Conservation (phyloP, 305 asterid genomes). For the Fraxinus velutina region DNA sequence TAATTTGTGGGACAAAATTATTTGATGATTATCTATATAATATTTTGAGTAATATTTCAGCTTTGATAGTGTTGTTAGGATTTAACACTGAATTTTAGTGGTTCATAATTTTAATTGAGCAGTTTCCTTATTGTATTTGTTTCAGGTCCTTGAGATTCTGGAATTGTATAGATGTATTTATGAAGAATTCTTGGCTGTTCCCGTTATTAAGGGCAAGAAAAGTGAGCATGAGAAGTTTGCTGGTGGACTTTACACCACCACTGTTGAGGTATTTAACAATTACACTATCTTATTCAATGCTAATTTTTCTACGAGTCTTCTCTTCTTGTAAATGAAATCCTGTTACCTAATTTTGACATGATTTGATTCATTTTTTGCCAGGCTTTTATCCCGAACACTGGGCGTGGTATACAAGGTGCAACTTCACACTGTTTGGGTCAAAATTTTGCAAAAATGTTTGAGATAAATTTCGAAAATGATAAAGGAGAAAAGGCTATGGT, state of each 20-base stretch:
- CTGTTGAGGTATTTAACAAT: conserved; percentile 64
- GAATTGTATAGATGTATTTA: conserved; percentile 89
- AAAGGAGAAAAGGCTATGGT: conserved; percentile 86
- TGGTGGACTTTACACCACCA: conserved; percentile 95
- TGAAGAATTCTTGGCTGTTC: conserved; percentile 90
- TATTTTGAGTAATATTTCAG: neutral
- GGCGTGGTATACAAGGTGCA: conserved; percentile 97
- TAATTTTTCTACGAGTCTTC: neutral
- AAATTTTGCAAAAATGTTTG: conserved; percentile 88
- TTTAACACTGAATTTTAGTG: neutral
- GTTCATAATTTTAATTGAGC: conserved; percentile 4
- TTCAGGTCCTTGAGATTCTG: conserved; percentile 80
- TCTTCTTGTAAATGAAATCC: conserved; percentile 6
- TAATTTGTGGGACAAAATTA: neutral
- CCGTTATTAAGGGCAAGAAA: conserved; percentile 83
- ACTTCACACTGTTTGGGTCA: conserved; percentile 96
- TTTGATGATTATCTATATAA: neutral
- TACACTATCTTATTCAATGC: conserved; percentile 1
- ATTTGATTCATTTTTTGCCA: conserved; percentile 24
- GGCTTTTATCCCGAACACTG: conserved; percentile 95
- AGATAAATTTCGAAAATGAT: conserved; percentile 80
- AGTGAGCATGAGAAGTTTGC: conserved; percentile 97
- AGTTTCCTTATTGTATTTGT: conserved; percentile 9
- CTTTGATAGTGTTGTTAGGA: neutral
- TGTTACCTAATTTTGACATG: conserved; percentile 3